phyloP scores from a whole-genome alignment of 768 basidiomycete genomes.

The Arthromyces matolae region DNA sequence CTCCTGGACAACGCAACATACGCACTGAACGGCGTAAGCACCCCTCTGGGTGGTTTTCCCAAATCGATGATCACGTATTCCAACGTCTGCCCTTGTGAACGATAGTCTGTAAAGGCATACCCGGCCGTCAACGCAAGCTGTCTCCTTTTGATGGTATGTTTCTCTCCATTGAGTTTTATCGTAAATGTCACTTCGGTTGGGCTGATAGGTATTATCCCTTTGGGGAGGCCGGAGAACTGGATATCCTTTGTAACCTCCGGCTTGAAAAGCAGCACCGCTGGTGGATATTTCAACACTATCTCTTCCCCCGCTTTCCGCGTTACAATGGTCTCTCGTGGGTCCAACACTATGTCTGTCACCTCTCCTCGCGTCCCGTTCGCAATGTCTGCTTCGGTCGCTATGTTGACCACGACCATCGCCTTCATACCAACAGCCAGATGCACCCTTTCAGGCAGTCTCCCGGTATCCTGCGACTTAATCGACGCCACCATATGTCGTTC shows the following conservation, averaged over 20 bases:
- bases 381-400: constrained; percentile 33
- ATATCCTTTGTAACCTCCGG: no score
- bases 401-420: constrained; percentile 34
- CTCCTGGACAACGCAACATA: constrained; percentile 35
- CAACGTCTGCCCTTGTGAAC: constrained; percentile 37
- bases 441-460: constrained; percentile 17
- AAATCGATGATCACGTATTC: constrained; percentile 33
- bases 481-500: constrained; percentile 5
- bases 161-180: background rate
- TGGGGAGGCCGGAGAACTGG: constrained; percentile 25
- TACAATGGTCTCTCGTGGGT: constrained; percentile 34
- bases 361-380: constrained; percentile 38
- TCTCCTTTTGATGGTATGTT: background rate
- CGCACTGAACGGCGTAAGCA: constrained; percentile 26
- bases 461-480: constrained; percentile 11
- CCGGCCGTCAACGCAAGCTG: constrained; percentile 25
- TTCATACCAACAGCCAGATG: constrained; percentile 33
- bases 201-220: constrained; percentile 23
- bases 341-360: constrained; percentile 29
- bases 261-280: no score
- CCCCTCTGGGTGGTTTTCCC: constrained; percentile 20
- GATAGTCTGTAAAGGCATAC: constrained; percentile 42
- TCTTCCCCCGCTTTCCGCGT: no score
- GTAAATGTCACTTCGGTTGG: constrained; percentile 10
- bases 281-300: no score